Evolutionary conservation across 345 rosid species (phyloP).

Genomic region (Hibiscus syriacus): DNA sequence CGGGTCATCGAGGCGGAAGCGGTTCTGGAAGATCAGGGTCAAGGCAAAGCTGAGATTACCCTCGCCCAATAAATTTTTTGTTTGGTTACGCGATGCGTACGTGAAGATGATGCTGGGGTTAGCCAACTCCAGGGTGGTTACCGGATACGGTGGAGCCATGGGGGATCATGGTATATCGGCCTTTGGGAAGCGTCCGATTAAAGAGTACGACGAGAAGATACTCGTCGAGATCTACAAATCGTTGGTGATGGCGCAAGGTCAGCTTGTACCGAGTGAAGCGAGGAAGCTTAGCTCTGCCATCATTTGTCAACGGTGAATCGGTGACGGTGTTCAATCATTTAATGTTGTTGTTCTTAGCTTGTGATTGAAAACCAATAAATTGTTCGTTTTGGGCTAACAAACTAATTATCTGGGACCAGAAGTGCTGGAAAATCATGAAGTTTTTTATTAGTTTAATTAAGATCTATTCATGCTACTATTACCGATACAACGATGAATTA

Average conservation of each 20-base stretch:
- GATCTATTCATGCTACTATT: background rate
- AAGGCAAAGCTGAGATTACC: slow-evolving; percentile 30
- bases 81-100: slow-evolving; percentile 52
- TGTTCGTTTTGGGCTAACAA: background rate
- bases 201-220: slow-evolving; percentile 53
- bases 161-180: background rate
- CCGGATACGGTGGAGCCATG: slow-evolving; percentile 23
- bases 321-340: too few relatives aligned
- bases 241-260: slow-evolving; percentile 39
- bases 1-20: background rate
- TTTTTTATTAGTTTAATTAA: background rate
- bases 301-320: slow-evolving; percentile 4
- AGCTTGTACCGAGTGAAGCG: slow-evolving; percentile 33
- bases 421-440: background rate
- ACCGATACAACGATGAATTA: too few relatives aligned
- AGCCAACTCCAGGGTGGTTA: slow-evolving; percentile 26
- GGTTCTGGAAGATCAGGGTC: slow-evolving; percentile 37
- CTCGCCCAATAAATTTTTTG: slow-evolving; percentile 31
- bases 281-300: slow-evolving; percentile 19
- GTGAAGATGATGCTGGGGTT: slow-evolving; percentile 51
- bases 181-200: slow-evolving; percentile 26
- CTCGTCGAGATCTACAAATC: slow-evolving; percentile 69
- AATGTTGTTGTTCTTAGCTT: background rate
- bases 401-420: background rate
- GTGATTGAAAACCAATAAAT: background rate